Evolutionary conservation across 495 filamentous ascomycete genomes (phyloP), one percentile per base, ranked within the genome.

Genomic region (Penicillium dipodomyicola): DNA sequence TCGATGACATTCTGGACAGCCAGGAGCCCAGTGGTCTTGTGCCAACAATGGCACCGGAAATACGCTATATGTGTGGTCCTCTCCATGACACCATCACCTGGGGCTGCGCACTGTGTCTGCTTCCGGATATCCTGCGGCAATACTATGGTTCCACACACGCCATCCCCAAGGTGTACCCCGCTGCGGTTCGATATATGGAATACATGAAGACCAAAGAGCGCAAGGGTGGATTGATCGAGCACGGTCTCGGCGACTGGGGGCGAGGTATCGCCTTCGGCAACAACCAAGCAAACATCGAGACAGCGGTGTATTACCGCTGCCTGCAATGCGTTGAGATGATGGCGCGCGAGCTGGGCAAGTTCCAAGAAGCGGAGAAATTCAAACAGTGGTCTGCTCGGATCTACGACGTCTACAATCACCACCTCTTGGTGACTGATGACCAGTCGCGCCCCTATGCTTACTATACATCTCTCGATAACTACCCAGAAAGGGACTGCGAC

Each of bases 21-120:
- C 67, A 69, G 23, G 67, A 69, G 30, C 54, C 62, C 12, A 67
- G 51, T 25, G 67, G 67, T 1, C 60, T 67, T 5, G 67, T 69
- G 0, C 67, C 67, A 10, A 69, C 64, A 1, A 69, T 69, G 67
- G 67, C 67, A 4, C 67, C 67, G 2, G 67, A 69, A 41, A 67
- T 67, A 27, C 52, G 67, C 3, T 69, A 69, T 25, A 69, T 69
- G 67, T 69, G 67, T 29, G 67, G 67, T n/a, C 67, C 67, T 5
- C 64, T 69, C 12, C 64, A 69, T 33, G 67, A 67, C 32, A 69
- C 67, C 1, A 69, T 69, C 25, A 69, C 64, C 33, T 69, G 67
- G 67, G 67, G 67, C 8, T 67, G 64, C 40, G 67, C 67, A 8
- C 25, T 69, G 7, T 65, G 62, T 39, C 56, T 69, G 15, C 51